A percentile compares a stretch with the other conserved stretches of the same genome.
phyloP scores from a whole-genome alignment of 768 basidiomycete genomes.

The Xerocomellus amylosporus region DNA sequence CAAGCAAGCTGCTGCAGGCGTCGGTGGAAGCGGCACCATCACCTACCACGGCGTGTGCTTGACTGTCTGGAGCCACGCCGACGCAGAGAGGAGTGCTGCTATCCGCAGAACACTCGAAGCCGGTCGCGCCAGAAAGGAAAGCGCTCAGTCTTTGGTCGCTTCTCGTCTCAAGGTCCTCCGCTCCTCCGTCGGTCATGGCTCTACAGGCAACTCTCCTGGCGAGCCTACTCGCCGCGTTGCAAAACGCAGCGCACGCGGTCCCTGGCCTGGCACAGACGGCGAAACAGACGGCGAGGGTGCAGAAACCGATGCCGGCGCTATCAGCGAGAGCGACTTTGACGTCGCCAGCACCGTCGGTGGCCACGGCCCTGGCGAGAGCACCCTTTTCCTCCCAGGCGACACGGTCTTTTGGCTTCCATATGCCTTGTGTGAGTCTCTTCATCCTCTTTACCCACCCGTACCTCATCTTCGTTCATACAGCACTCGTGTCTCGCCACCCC shows the following conservation, averaged over 20 bases:
- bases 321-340: slow-evolving; percentile 87
- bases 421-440: slow-evolving; percentile 65
- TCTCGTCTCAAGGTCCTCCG: slow-evolving; percentile 66
- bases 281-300: slow-evolving; percentile 79
- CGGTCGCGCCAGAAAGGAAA: slow-evolving; percentile 74
- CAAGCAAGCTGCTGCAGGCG: slow-evolving; percentile 33
- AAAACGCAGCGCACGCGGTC: slow-evolving; percentile 60
- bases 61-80: slow-evolving; percentile 95
- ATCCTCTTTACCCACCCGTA: background rate
- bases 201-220: slow-evolving; percentile 38
- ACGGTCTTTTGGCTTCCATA: slow-evolving; percentile 96
- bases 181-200: slow-evolving; percentile 46
- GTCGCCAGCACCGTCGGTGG: slow-evolving; percentile 71
- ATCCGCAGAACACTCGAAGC: slow-evolving; percentile 83
- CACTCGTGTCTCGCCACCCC: slow-evolving; percentile 86
- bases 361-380: slow-evolving; percentile 84
- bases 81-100: slow-evolving; percentile 79
- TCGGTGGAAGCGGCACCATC: slow-evolving; percentile 39
- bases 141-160: slow-evolving; percentile 67
- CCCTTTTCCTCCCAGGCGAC: slow-evolving; percentile 82
- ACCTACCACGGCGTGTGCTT: slow-evolving; percentile 90
- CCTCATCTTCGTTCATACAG: slow-evolving; percentile 36
- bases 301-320: slow-evolving; percentile 63
- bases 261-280: slow-evolving; percentile 63
- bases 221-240: slow-evolving; percentile 62